Evolutionary conservation across 2,329 filamentous ascomycete species (phyloP).

Genomic region (Nothopassalora personata): DNA sequence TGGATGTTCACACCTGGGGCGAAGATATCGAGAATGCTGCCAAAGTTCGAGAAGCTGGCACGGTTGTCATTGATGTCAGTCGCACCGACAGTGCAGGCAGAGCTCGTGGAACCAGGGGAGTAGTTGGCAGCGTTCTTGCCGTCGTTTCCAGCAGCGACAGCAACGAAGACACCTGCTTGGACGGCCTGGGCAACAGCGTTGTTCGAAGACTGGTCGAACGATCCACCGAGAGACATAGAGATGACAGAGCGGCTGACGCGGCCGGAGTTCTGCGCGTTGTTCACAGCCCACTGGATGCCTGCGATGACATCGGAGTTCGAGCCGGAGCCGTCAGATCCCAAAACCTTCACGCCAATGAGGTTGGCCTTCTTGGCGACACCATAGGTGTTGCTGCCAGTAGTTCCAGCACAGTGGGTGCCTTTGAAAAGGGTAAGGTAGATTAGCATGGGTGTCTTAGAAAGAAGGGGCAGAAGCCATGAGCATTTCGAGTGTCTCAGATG

Average conservation of each 20-base stretch:
- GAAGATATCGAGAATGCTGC: conserved; percentile 36
- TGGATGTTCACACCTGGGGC: conserved; percentile 50
- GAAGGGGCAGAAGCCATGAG: too few relatives aligned
- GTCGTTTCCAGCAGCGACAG: conserved; percentile 36
- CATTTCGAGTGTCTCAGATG: too few relatives aligned
- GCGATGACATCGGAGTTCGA: conserved; percentile 41
- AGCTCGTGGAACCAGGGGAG: conserved; percentile 32
- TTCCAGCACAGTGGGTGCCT: background rate
- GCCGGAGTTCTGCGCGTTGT: conserved; percentile 65
- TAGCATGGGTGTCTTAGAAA: too few relatives aligned
- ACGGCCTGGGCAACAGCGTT: conserved; percentile 35
- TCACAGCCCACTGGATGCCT: conserved; percentile 42
- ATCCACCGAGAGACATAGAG: conserved; percentile 40
- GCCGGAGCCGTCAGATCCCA: conserved; percentile 41
- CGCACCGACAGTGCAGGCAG: conserved; percentile 35
- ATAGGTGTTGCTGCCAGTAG: background rate
- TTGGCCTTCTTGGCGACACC: conserved; percentile 37
- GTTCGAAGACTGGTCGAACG: conserved; percentile 34
- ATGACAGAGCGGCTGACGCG: conserved; percentile 52
- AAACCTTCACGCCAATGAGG: conserved; percentile 48
- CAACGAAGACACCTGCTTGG: conserved; percentile 36
- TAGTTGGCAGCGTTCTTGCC: conserved; percentile 24
- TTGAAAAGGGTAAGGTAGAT: too few relatives aligned
- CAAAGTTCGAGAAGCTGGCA: conserved; percentile 39
- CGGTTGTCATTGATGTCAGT: conserved; percentile 28